Conservation (phyloP, 2,329 filamentous ascomycete species). For the Rutstroemia sydowiana region DNA sequence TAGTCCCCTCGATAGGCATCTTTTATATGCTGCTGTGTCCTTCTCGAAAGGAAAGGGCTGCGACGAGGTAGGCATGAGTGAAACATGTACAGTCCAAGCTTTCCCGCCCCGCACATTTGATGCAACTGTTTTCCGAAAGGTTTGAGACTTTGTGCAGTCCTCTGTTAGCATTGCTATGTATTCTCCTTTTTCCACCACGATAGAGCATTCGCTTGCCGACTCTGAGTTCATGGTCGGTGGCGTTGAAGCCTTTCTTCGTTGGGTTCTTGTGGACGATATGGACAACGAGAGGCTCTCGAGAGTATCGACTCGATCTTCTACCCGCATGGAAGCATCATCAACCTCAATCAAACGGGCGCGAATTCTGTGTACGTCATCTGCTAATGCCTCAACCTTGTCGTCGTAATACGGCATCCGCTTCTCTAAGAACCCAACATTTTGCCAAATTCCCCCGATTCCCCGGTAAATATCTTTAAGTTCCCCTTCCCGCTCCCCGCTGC, state of each 20-base stretch:
- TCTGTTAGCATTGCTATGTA: not conserved
- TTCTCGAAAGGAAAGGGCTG: conserved; percentile 55
- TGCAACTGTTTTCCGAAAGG: conserved; percentile 18
- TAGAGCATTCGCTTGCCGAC: conserved; percentile 4
- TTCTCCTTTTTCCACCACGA: conserved; percentile 10
- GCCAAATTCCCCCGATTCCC: conserved; percentile 47
- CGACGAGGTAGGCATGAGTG: conserved; percentile 45
- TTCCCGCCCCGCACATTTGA: conserved; percentile 23
- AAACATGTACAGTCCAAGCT: conserved; percentile 53
- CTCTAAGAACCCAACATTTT: conserved; percentile 41
- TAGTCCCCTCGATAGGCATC: conserved; percentile 51
- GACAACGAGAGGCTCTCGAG: conserved; percentile 17
- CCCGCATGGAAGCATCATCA: conserved; percentile 30
- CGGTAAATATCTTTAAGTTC: conserved; percentile 49
- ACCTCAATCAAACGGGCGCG: conserved; percentile 27
- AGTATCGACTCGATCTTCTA: conserved; percentile 28
- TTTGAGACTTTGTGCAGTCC: conserved; percentile 12
- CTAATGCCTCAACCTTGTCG: conserved; percentile 46
- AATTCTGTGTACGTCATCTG: conserved; percentile 32
- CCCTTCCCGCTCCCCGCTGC: conserved; percentile 41
- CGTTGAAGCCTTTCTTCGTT: conserved; percentile 25
- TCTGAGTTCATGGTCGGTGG: conserved; percentile 19
- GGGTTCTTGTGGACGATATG: conserved; percentile 12
- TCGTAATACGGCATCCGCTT: conserved; percentile 44
- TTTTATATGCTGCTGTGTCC: conserved; percentile 53